A percentile compares a stretch with the other conserved stretches of the same genome.
phyloP scores from a whole-genome alignment of 768 basidiomycete genomes.

The Termitomyces sp. region DNA sequence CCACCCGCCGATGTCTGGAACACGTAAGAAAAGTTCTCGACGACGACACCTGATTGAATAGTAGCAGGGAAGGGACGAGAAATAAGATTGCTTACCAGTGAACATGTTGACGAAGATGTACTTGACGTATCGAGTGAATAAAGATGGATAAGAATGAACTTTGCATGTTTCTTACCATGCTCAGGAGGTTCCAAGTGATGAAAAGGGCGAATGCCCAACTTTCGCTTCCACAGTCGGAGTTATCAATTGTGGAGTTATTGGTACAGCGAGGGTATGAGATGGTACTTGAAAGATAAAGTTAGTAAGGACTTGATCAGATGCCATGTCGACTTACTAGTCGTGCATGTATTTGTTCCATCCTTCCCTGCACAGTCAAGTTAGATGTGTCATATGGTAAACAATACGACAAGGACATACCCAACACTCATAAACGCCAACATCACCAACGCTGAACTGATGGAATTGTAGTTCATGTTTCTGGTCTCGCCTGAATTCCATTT shows the following conservation, averaged over 20 bases:
- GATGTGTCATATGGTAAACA: not conserved
- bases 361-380: conserved; percentile 51
- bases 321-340: conserved; percentile 65
- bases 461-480: conserved; percentile 72
- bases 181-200: conserved; percentile 92
- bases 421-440: conserved; percentile 93
- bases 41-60: conserved; percentile 67
- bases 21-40: conserved; percentile 94
- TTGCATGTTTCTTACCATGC: conserved; percentile 64
- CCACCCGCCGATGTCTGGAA: conserved; percentile 83
- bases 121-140: conserved; percentile 33
- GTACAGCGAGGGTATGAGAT: conserved; percentile 81
- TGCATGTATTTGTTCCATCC: conserved; percentile 99
- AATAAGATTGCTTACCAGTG: conserved; percentile 52
- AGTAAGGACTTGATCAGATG: not conserved
- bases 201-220: conserved; percentile 84
- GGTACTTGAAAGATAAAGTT: conserved; percentile 46
- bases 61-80: not conserved
- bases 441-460: conserved; percentile 74
- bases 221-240: conserved; percentile 86
- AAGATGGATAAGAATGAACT: not conserved
- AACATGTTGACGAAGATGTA: conserved; percentile 97
- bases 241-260: conserved; percentile 41
- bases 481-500: conserved; percentile 76
- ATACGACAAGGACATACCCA: conserved; percentile 52